Evolutionary conservation across 371 early-diverging fungal species (phyloP), one percentile per base, ranked within the genome.

Genomic region (Dichotomocladium elegans): DNA sequence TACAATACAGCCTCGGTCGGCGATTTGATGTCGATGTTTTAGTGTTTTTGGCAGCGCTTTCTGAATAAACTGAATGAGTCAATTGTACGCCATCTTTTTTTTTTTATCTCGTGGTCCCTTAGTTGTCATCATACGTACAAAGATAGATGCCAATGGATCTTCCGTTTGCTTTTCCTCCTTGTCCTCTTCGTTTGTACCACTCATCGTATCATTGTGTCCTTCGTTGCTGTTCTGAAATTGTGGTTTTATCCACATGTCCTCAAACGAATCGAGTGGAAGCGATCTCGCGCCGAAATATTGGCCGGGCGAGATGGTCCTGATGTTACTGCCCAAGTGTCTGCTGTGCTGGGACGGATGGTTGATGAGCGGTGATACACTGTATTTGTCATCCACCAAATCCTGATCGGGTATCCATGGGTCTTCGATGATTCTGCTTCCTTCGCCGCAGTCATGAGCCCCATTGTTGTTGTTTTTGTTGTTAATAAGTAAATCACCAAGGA

Each of bases 261-360:
- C 40, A 4, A 64, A 27, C 6, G 56, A 57, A 26, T 55, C 29
- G 3, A 67, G 41, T 2, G 72, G 67, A n/a, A 71, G 37, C 12
- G 72, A 67, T 17, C 61, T 43, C 34, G 62, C 65, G n/a, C 53
- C 59, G 54, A 67, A 71, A 37, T 67, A 66, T 15, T 62, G 51
- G 0, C 72, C 72, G 5, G 68, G 65, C 17, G 67, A 67, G 15
- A 58, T 48, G 21, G 55, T 21, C 35, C 55, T 53, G n/a, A n/a
- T n/a, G 14, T 56, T 47, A 4, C 30, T 27, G 17, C 41, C 22
- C 9, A 35, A 30, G 11, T 35, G 27, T 24, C 4, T n/a, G n/a
- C n/a, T 37, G 21, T 19, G 19, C 40, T 45, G 26, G 21, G 33
- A 41, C 11, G 29, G 30, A 9, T 44, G 27, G 2, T 64, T 63